Base-by-base conservation (phyloP, 805 yeast genomes). In the Myxozyma lipomycoides region DNA sequence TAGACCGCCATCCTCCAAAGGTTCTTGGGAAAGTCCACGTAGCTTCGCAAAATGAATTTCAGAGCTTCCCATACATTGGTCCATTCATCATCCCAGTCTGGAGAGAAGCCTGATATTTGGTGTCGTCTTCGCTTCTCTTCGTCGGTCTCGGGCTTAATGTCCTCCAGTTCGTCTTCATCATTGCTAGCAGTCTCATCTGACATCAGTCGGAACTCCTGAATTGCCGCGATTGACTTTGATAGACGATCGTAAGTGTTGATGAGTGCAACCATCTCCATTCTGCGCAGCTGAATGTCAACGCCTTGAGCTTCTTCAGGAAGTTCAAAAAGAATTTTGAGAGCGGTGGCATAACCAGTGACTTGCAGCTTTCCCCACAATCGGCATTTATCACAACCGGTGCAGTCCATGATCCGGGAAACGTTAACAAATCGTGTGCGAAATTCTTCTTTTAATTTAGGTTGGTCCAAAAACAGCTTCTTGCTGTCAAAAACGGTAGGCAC, bases 321-420 rank as follows among this genome's bases (percentile, higher is more conserved):
- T 66, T 91, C 98, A 66, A 93, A 88, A 52, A 93, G 72, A 22
- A 91, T 78, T 67, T 93, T 93, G 63, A 93, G 77, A 1, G 96
- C 95, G 6, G 99, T 93, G 18, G 97, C 99, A 67, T 93, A 93
- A 19, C 99, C 99, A 15, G 93, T 87, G 1, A 95, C 88, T 72
- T 93, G 98, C 26, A 93, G 79, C 68, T 93, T 93, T 7, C 98
- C 98, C 99, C 99, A 93, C 69, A 93, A 74, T 63, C 97, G 79
- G 68, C 99, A 93, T 65, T 97, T 77, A 66, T 93, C 98, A 73
- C 99, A 93, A 35, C 96, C 97, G 37, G 93, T 98, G 72, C 99
- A 93, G 67, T 91, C 96, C 97, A 93, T 93, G 40, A 93, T 81
- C 45, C 86, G 83, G 19, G 95, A 83, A 22, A 93, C 95, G 65